Conservation (phyloP, 2,329 filamentous ascomycete species). For the Tolypocladium capitatum region DNA sequence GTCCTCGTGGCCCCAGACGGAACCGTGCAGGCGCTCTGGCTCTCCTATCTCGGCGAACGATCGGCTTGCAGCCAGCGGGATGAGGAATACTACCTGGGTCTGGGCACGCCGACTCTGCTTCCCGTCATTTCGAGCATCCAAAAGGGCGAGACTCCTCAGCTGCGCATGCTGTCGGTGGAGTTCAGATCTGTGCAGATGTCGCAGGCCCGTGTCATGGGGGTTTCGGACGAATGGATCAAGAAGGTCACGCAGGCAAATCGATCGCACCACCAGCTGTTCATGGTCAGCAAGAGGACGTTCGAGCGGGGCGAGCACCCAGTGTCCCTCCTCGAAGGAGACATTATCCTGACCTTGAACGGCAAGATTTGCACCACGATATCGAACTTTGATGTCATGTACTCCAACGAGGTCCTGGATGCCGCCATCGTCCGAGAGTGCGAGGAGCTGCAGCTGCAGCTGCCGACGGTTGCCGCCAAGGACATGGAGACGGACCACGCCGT, state of each 20-base stretch:
- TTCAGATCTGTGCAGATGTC: conserved; percentile 94
- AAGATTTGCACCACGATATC: conserved; percentile 87
- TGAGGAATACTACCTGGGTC: conserved; percentile 89
- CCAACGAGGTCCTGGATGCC: conserved; percentile 68
- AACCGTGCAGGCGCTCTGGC: conserved; percentile 87
- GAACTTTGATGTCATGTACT: conserved; percentile 95
- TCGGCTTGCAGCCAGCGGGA: conserved; percentile 68
- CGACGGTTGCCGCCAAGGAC: conserved; percentile 77
- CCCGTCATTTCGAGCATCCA: conserved; percentile 84
- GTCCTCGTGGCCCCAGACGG: conserved; percentile 83
- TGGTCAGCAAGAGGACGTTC: conserved; percentile 83
- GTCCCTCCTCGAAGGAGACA: conserved; percentile 75
- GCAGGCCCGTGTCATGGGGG: conserved; percentile 92
- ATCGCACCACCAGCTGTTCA: conserved; percentile 91
- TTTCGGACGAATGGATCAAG: conserved; percentile 89
- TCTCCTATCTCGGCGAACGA: conserved; percentile 91
- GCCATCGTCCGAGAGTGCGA: conserved; percentile 75
- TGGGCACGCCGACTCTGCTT: conserved; percentile 76
- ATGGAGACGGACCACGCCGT: conserved; percentile 87
- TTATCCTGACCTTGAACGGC: conserved; percentile 80
- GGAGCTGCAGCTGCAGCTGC: conserved; percentile 63
- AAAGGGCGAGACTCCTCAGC: conserved; percentile 60
- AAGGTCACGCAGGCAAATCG: conserved; percentile 81
- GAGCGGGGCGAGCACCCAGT: conserved; percentile 36
- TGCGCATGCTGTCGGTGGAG: conserved; percentile 88